Conservation (phyloP, 306 rosid species). For the Lagenaria siceraria region DNA sequence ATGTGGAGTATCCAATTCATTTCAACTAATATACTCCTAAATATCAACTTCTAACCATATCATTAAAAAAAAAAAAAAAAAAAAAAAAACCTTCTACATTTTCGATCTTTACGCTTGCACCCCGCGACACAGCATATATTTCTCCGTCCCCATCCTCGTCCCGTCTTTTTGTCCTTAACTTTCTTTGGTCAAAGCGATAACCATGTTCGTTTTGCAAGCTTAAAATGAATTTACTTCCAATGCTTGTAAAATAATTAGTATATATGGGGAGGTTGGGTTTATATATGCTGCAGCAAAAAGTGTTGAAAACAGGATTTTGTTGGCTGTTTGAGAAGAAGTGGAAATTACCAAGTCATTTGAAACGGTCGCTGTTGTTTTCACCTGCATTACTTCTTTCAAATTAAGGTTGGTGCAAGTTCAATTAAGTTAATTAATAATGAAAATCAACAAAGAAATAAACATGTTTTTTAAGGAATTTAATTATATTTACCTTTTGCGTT, state of each 20-base stretch:
- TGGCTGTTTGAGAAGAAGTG: background rate
- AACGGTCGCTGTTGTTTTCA: conserved; percentile 38
- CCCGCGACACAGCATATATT: background rate
- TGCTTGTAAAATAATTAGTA: background rate
- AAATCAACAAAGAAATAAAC: background rate
- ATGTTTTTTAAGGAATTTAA: background rate
- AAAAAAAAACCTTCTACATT: background rate
- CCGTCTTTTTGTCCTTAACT: background rate
- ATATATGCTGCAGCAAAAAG: background rate
- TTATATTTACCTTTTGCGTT: conserved; percentile 71
- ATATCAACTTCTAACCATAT: background rate
- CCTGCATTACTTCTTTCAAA: conserved; percentile 69
- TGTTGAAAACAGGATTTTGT: background rate
- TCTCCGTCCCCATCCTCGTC: background rate
- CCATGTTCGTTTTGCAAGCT: background rate
- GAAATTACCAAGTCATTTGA: conserved; percentile 20
- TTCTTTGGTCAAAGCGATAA: background rate
- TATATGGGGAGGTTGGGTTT: background rate
- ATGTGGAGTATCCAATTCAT: conserved; percentile 15
- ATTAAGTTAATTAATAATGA: background rate
- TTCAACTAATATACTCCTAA: conserved; percentile 21
- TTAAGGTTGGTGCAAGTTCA: conserved; percentile 31
- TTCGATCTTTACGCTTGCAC: background rate
- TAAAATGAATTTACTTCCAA: background rate
- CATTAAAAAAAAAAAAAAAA: background rate